phyloP scores from a whole-genome alignment of 2,329 filamentous ascomycete species.

The Cordyceps farinosa region DNA sequence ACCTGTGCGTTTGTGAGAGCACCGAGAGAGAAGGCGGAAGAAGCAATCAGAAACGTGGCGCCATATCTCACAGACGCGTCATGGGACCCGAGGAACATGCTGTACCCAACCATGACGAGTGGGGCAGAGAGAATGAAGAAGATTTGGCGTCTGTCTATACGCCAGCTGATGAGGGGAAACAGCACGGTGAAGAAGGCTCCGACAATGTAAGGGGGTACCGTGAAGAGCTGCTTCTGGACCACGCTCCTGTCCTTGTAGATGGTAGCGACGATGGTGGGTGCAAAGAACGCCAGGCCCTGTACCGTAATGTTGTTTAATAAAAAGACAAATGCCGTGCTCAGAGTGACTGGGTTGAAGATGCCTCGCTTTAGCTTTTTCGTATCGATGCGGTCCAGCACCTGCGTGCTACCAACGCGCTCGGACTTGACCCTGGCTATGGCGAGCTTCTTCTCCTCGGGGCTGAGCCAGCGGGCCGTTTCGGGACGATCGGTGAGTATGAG shows the following conservation, averaged over 20 bases:
- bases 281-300: conserved; percentile 66
- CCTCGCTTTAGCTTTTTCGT: conserved; percentile 55
- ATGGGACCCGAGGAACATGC: conserved; percentile 62
- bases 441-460: conserved; percentile 61
- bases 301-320: conserved; percentile 67
- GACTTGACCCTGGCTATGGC: conserved; percentile 65
- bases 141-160: conserved; percentile 55
- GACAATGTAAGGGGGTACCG: conserved; percentile 67
- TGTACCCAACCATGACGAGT: conserved; percentile 65
- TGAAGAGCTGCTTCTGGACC: conserved; percentile 64
- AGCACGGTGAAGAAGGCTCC: conserved; percentile 64
- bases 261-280: conserved; percentile 63
- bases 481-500: conserved; percentile 66
- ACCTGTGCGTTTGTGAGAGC: conserved; percentile 64
- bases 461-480: conserved; percentile 64
- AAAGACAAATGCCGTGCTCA: conserved; percentile 56
- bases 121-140: conserved; percentile 60
- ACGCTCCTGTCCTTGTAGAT: conserved; percentile 58
- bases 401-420: conserved; percentile 59
- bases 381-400: conserved; percentile 62
- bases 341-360: conserved; percentile 60
- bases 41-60: conserved; percentile 66
- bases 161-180: conserved; percentile 59
- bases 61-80: conserved; percentile 58
- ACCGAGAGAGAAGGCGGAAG: conserved; percentile 60